Percentiles rank a stretch among this genome's conserved stretches.
Evolutionary conservation across 2,329 filamentous ascomycete genomes (phyloP).

Genomic region (Aureobasidium zeae): DNA sequence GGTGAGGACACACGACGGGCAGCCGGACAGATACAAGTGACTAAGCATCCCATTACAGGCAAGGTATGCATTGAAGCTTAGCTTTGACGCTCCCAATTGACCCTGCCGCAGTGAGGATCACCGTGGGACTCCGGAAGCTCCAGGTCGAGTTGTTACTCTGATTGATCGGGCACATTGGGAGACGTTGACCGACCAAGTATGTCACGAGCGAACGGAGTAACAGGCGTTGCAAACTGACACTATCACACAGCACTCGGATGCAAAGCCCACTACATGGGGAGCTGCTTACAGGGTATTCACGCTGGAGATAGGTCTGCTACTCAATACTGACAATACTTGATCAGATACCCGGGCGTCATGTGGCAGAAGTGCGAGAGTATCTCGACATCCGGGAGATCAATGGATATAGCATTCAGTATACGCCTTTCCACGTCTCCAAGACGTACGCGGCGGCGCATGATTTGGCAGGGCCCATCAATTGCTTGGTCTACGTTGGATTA

Average conservation of each 20-base stretch:
- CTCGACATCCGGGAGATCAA: constrained; percentile 97
- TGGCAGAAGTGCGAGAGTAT: constrained; percentile 75
- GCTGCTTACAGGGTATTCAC: constrained; percentile 63
- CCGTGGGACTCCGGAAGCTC: constrained; percentile 76
- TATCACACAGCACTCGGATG: constrained; percentile 44
- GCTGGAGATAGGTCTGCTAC: neutral
- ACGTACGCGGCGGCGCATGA: constrained; percentile 36
- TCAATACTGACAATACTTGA: neutral
- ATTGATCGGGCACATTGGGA: constrained; percentile 81
- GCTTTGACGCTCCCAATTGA: neutral
- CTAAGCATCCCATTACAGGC: too few relatives aligned
- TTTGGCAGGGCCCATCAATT: constrained; percentile 35
- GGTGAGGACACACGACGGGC: constrained; percentile 52
- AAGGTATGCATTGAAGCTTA: constrained; percentile 21
- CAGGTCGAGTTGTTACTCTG: constrained; percentile 86
- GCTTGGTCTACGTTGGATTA: constrained; percentile 87
- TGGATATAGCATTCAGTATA: constrained; percentile 89
- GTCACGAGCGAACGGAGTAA: constrained; percentile 13
- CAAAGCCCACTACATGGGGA: constrained; percentile 70
- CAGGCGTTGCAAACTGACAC: neutral
- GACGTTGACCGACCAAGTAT: constrained; percentile 56
- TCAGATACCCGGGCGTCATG: constrained; percentile 63
- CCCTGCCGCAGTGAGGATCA: constrained; percentile 69
- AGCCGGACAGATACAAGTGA: too few relatives aligned
- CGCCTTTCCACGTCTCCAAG: constrained; percentile 62